Percentiles rank a stretch among this genome's conserved stretches.
phyloP scores from a whole-genome alignment of 139 green algal genomes.

The Tetradesmus obliquus region DNA sequence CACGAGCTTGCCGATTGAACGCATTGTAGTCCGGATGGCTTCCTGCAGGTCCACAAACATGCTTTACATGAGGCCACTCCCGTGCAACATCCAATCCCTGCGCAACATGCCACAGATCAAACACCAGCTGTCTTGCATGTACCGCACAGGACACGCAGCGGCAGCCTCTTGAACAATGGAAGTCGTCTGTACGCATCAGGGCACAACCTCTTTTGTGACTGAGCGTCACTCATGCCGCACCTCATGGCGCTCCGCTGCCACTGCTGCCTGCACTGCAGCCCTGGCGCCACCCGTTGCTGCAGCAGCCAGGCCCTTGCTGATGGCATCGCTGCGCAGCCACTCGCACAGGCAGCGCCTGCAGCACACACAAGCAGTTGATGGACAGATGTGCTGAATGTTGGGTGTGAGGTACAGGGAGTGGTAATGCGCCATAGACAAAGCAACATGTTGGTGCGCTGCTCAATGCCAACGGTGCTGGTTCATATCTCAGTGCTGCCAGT shows the following conservation, averaged over 20 bases:
- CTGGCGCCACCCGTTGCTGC: slow-evolving; percentile 36
- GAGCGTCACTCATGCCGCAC: neutral
- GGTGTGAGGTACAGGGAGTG: neutral
- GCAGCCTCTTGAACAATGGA: neutral
- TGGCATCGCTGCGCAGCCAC: slow-evolving; percentile 29
- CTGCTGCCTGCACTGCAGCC: slow-evolving; percentile 41
- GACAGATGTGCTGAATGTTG: neutral
- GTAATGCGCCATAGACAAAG: neutral
- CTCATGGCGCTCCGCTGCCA: slow-evolving; percentile 40
- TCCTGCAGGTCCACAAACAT: too few species aligned
- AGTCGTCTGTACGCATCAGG: neutral
- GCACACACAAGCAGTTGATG: neutral
- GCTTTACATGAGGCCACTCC: too few species aligned
- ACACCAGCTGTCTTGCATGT: neutral
- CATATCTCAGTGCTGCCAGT: neutral
- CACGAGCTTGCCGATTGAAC: too few species aligned
- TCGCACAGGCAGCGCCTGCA: slow-evolving; percentile 42
- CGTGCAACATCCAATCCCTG: too few species aligned
- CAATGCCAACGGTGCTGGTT: neutral
- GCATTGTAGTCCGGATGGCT: too few species aligned
- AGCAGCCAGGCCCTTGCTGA: slow-evolving; percentile 36
- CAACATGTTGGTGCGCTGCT: neutral
- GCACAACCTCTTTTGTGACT: neutral
- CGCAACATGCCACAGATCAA: too few species aligned
- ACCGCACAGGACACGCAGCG: neutral